Base-by-base conservation (phyloP, 2,329 filamentous ascomycete genomes). In the Proliferodiscus dingleyae region DNA sequence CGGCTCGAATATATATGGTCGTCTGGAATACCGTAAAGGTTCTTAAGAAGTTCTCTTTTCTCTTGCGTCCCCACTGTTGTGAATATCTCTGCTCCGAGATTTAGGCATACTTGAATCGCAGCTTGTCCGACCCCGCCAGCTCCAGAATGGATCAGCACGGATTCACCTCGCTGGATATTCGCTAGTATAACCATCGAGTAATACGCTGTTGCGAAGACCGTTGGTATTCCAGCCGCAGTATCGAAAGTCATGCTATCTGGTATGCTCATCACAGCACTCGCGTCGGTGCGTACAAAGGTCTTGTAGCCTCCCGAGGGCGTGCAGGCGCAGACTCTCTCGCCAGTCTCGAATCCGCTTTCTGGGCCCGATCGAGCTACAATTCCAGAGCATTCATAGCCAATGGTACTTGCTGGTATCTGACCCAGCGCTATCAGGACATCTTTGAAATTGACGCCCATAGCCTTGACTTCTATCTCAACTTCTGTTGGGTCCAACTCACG, bases 101-200 rank as follows among this genome's bases (percentile, higher is more conserved):
- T 53, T 28, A 66, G 61, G 1, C 62, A 61, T 1, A 67, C 24
- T 2, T 49, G 43, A n/a, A 67, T 59, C 5, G 52, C 45, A 15
- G 48, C 46, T 40, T 50, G 45, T 21, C 54, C 54, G 4, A 51
- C 28, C 4, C 43, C 48, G 3, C 50, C 46, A n/a, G 43, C 22
- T 13, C 36, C 50, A 4, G 40, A 22, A 18, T 53, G 52, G n/a
- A 56, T 54, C 22, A 56, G 23, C 10, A 56, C 42, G 10, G 47
- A 30, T 24, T 56, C 43, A 10, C 66, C 67, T 3, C 61, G 54
- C 10, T 58, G 46, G 1, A 74, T 57, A 0, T 63, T 58, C 10
- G 64, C 71, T 7, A 71, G 44, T 22, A 70, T 58, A 8, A 64
- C 55, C 6, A 78, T 56, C 3, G 64, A 66, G 47, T 75, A 68